Conservation (phyloP, 306 rosid genomes). For the Rosa rugosa region DNA sequence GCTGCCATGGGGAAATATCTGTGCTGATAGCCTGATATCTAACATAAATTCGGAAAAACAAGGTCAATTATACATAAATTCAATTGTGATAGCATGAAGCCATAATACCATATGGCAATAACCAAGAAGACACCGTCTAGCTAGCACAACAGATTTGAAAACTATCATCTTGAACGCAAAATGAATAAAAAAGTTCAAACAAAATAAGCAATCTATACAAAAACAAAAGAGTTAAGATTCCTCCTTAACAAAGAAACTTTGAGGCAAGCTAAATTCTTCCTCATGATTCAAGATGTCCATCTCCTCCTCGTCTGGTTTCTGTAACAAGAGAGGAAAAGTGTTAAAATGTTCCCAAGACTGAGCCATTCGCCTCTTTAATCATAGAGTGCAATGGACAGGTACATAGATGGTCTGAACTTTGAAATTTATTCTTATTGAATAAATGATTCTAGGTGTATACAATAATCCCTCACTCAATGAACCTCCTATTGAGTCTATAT, state of each 20-base stretch:
- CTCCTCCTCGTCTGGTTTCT: slow-evolving; percentile 96
- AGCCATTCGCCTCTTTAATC: not conserved
- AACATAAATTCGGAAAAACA: not conserved
- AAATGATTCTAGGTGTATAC: not conserved
- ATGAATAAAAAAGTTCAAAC: not conserved
- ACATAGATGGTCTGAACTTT: not conserved
- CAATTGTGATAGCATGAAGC: not conserved
- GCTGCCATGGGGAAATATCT: not conserved
- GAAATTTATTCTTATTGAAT: not conserved
- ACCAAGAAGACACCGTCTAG: not conserved
- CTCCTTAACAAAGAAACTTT: slow-evolving; percentile 72
- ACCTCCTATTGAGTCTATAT: not conserved
- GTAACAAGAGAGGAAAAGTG: slow-evolving; percentile 15
- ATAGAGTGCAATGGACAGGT: not conserved
- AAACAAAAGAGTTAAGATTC: slow-evolving; percentile 43
- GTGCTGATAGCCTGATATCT: not conserved
- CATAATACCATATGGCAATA: not conserved
- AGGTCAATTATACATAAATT: not conserved
- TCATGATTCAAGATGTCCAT: slow-evolving; percentile 65
- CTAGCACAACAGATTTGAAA: not conserved
- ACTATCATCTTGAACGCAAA: not conserved
- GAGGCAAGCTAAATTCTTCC: slow-evolving; percentile 89
- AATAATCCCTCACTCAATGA: not conserved
- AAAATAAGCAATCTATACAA: slow-evolving; percentile 31
- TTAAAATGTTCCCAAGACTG: not conserved